These are phyloP conservation scores for Selenicereus undatus DNA, from an alignment of 148 eudicot species.

Conservation along the genomic window DNA sequence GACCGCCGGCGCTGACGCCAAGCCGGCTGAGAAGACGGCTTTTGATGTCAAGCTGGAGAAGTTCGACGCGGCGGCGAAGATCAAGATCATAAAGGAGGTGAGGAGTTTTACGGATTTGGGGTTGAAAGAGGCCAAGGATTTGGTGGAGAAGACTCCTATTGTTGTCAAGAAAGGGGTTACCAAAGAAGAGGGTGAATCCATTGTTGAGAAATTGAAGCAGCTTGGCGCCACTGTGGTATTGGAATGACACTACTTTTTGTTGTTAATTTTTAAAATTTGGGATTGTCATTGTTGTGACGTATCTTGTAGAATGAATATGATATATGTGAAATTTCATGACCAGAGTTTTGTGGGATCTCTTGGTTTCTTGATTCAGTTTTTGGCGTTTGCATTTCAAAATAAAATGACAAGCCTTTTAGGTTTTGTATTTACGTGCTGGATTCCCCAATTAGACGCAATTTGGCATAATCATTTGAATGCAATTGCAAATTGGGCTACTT, in stretches of 20 bases:
- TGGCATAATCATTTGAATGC: neutral
- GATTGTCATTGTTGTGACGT: neutral
- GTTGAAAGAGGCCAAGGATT: slow-evolving; percentile 75
- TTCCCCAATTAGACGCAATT: neutral
- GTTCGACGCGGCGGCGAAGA: slow-evolving; percentile 64
- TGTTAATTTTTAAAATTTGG: neutral
- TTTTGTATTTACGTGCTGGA: neutral
- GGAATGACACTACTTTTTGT: slow-evolving; percentile 39
- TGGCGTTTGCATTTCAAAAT: neutral
- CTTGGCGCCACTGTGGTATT: slow-evolving; percentile 80
- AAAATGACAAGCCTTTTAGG: neutral
- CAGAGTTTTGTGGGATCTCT: neutral
- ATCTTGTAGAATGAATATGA: slow-evolving; percentile 5
- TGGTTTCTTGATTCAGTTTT: neutral
- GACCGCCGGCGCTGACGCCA: slow-evolving; percentile 25
- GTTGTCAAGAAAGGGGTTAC: slow-evolving; percentile 68
- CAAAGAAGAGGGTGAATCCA: slow-evolving; percentile 65
- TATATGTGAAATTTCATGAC: neutral
- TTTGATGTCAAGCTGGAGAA: slow-evolving; percentile 81
- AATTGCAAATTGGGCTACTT: neutral
- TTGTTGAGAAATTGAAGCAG: slow-evolving; percentile 62
- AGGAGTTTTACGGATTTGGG: slow-evolving; percentile 62
- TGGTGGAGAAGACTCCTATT: slow-evolving; percentile 73
- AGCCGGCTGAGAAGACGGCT: slow-evolving; percentile 55
- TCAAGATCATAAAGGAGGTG: slow-evolving; percentile 76